Conservation (phyloP, 2,329 filamentous ascomycete species). For the Arachnomyces sp. region DNA sequence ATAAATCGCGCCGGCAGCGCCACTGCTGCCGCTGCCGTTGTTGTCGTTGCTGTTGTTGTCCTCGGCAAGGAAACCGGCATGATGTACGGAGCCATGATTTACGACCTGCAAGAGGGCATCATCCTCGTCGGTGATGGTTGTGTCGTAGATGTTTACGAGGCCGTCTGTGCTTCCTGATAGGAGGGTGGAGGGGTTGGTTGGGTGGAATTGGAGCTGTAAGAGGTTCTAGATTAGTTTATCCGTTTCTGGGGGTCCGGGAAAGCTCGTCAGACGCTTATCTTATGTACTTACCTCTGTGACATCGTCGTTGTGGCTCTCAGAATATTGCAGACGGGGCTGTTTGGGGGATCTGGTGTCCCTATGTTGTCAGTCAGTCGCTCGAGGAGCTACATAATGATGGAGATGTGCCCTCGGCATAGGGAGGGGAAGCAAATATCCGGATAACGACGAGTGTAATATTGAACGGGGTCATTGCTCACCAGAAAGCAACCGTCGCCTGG, state of each 20-base stretch:
- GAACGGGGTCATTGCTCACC: slow-evolving; percentile 29
- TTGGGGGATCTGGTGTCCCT: slow-evolving; percentile 38
- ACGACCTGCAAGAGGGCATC: slow-evolving; percentile 55
- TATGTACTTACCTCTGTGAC: slow-evolving; percentile 48
- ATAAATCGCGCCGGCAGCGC: slow-evolving; percentile 48
- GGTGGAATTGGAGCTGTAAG: slow-evolving; percentile 43
- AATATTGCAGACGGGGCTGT: slow-evolving; percentile 29
- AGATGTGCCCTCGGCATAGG: neutral
- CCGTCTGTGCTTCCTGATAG: slow-evolving; percentile 57
- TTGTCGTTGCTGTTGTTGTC: no score
- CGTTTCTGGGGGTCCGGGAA: slow-evolving; percentile 14
- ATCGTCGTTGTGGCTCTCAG: slow-evolving; percentile 48
- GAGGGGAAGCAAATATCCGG: neutral
- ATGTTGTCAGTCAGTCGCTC: slow-evolving; percentile 19
- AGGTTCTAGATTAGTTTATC: neutral
- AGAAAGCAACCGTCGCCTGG: slow-evolving; percentile 35
- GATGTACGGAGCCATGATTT: slow-evolving; percentile 55
- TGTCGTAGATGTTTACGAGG: slow-evolving; percentile 55
- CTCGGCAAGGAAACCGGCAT: slow-evolving; percentile 50
- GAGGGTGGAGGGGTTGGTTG: slow-evolving; percentile 43
- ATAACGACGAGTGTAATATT: neutral
- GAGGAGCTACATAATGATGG: slow-evolving; percentile 1
- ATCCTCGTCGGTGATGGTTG: slow-evolving; percentile 49
- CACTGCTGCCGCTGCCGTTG: no score
- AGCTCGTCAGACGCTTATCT: no score